Percentiles rank a stretch among this genome's conserved stretches.
These are phyloP conservation scores for Leavenworthia alabamica DNA, from an alignment of 345 rosid genomes.

Conservation along the genomic window DNA sequence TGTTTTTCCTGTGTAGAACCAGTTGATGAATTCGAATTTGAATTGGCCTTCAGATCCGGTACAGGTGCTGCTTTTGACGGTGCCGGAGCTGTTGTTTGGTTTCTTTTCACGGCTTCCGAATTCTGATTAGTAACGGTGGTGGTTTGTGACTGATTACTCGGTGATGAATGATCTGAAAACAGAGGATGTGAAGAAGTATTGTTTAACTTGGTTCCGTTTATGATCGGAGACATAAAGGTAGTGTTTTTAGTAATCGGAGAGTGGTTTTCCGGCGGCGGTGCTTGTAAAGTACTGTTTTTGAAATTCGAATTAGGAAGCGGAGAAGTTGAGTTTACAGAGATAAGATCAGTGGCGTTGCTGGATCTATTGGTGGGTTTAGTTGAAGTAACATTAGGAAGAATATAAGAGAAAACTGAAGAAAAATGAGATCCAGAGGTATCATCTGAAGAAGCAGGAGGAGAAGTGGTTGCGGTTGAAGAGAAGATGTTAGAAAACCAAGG, in stretches of 20 bases:
- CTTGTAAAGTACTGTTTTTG: constrained; percentile 12
- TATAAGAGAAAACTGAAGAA: constrained; percentile 44
- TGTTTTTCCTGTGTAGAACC: constrained; percentile 34
- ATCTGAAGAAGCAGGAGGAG: not conserved
- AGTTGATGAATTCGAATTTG: constrained; percentile 13
- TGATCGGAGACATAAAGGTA: constrained; percentile 15
- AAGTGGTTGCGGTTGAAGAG: constrained; percentile 17
- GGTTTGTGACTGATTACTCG: constrained; percentile 5
- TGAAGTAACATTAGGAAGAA: constrained; percentile 45
- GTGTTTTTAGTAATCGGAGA: constrained; percentile 29
- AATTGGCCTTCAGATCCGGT: constrained; percentile 25
- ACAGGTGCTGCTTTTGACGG: constrained; percentile 14
- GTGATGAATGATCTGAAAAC: constrained; percentile 2
- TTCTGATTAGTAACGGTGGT: not conserved
- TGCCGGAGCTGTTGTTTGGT: constrained; percentile 12
- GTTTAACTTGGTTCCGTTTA: constrained; percentile 3
- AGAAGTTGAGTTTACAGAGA: constrained; percentile 18
- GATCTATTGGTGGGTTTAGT: constrained; percentile 22
- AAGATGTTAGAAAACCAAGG: constrained; percentile 58
- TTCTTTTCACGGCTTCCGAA: not conserved
- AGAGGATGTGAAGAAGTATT: constrained; percentile 13
- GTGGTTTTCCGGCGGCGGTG: constrained; percentile 18
- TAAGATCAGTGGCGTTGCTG: constrained; percentile 23
- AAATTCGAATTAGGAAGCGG: constrained; percentile 11
- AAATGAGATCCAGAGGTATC: constrained; percentile 44